These are phyloP conservation scores for Globisporangium echinulatum DNA, from an alignment of 352 stramenopile genomes.

Conservation along the genomic window DNA sequence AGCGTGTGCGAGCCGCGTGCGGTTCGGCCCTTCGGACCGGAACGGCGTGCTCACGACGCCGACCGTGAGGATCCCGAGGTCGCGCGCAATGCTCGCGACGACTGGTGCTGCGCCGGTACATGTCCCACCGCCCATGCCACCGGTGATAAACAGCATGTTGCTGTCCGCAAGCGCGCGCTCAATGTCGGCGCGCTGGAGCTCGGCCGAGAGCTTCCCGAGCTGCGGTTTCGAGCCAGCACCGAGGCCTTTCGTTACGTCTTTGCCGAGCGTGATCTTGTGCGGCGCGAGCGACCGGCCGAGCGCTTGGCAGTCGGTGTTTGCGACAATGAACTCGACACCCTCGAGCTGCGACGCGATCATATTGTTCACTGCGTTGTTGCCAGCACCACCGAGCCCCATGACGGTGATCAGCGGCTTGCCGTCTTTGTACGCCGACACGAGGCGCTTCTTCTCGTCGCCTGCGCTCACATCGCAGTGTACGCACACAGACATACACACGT, in stretches of 20 bases:
- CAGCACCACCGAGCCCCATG: conserved; percentile 75
- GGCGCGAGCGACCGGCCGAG: conserved; percentile 70
- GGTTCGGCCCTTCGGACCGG: conserved; percentile 92
- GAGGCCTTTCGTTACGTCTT: conserved; percentile 80
- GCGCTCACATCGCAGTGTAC: not conserved
- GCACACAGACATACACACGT: not conserved
- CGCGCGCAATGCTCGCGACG: conserved; percentile 90
- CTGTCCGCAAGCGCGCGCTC: conserved; percentile 83
- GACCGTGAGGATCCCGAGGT: conserved; percentile 92
- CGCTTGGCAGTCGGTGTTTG: conserved; percentile 95
- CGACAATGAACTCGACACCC: conserved; percentile 93
- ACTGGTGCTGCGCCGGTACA: conserved; percentile 91
- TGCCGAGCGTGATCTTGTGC: conserved; percentile 79
- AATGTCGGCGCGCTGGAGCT: conserved; percentile 89
- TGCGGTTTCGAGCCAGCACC: conserved; percentile 77
- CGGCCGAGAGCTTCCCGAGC: conserved; percentile 73
- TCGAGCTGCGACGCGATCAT: conserved; percentile 87
- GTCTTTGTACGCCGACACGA: conserved; percentile 63
- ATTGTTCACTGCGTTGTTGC: conserved; percentile 87
- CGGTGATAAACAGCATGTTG: conserved; percentile 96
- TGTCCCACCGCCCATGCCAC: conserved; percentile 92
- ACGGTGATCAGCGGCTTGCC: conserved; percentile 83
- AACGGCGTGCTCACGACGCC: conserved; percentile 96
- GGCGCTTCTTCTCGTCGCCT: conserved; percentile 37
- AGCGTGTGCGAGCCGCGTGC: conserved; percentile 90